Evolutionary conservation across 352 stramenopile species (phyloP), one percentile per base, ranked within the genome.

Genomic region (Pythium dissotocum): DNA sequence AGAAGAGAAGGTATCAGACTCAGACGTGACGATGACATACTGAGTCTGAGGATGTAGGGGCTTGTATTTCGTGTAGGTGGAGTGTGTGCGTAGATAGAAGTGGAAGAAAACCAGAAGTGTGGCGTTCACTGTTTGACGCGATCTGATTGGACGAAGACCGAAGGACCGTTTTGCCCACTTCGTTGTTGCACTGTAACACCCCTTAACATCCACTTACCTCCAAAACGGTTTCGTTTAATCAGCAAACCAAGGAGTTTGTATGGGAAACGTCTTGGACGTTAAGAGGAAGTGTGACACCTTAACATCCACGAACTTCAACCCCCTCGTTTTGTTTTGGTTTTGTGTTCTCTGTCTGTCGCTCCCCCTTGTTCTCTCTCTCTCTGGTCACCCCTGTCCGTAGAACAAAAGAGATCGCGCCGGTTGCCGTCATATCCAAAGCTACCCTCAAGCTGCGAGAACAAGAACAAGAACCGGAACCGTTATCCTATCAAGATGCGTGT

Each of bases 291-390:
- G 49, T 56, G 49, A 57, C 32, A 36, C 8, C 46, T 62, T 52
- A 63, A 72, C 65, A 32, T 60, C 65, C 59, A 60, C 21, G 55
- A 68, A 73, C 67, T 73, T 73, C 67, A 73, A 73, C 59, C 38
- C 49, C 46, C 66, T 55, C 51, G 6, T n/a, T 9, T 49, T 63
- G 51, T 56, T 52, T 58, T 61, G 36, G 14, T 49, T 30, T 38
- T 63, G 28, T 58, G 35, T 72, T 42, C 55, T 65, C 58, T 66
- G 13, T 48, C 40, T 21, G 42, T 26, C 46, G 46, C 46, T 33
- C 58, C 40, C 33, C 12, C 44, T 63, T 51, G 60, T 42, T 58
- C 48, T 71, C 62, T 58, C 24, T 58, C 28, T 54, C 13, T 13
- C 8, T 60, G 35, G 24, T 16, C 32, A 48, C 36, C 49, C 24